phyloP scores from a whole-genome alignment of 2,329 filamentous ascomycete genomes.

The Xylariaceae sp. region DNA sequence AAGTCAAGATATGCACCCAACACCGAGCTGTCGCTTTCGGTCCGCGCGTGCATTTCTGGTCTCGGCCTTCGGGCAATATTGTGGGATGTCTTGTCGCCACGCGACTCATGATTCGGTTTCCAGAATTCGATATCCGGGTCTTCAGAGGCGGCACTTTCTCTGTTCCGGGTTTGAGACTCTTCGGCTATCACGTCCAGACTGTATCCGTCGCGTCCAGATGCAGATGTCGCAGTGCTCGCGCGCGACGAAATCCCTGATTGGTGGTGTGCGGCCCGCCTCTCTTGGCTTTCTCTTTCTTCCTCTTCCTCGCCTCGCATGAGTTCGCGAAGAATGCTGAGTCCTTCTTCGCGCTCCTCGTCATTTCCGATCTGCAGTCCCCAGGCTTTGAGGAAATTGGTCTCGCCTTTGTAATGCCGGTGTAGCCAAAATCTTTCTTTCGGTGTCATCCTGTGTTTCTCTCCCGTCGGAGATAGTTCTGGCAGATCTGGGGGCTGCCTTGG shows the following conservation, averaged over 20 bases:
- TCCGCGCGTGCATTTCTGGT: constrained; percentile 16
- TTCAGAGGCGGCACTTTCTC: constrained; percentile 3
- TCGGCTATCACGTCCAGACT: constrained; percentile 20
- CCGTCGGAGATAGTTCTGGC: not conserved
- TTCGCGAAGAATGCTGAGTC: constrained; percentile 21
- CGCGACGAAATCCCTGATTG: constrained; percentile 9
- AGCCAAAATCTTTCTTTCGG: constrained; percentile 26
- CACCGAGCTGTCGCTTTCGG: constrained; percentile 26
- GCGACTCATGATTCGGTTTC: constrained; percentile 1
- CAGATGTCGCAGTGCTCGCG: constrained; percentile 6
- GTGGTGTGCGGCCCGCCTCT: constrained; percentile 12
- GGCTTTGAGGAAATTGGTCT: constrained; percentile 25
- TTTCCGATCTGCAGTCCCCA: constrained; percentile 26
- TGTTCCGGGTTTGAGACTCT: constrained; percentile 15
- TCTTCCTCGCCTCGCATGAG: constrained; percentile 23
- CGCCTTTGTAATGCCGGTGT: constrained; percentile 27
- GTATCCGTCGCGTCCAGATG: constrained; percentile 7
- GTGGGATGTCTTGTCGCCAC: constrained; percentile 1
- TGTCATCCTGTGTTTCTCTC: constrained; percentile 11
- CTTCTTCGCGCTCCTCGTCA: constrained; percentile 25
- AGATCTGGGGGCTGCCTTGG: not conserved
- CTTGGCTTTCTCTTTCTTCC: constrained; percentile 12
- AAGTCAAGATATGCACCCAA: constrained; percentile 25
- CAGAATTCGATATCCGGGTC: constrained; percentile 2
- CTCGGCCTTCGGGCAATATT: not conserved